Evolutionary conservation across 2,329 filamentous ascomycete genomes (phyloP), one percentile per base, ranked within the genome.

Genomic region (Fusarium annulatum): DNA sequence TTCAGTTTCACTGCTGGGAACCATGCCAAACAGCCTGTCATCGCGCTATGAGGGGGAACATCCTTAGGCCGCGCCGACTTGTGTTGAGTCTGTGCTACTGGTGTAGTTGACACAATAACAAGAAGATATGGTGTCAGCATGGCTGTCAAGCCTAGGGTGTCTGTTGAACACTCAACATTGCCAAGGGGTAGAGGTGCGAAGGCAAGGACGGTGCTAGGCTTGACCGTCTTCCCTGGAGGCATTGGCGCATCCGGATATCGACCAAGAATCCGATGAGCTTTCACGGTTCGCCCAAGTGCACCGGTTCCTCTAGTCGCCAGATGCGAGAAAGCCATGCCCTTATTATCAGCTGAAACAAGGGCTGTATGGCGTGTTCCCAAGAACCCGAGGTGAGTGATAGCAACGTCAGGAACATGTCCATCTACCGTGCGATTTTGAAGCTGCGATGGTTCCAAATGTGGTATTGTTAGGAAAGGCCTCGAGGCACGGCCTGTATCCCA

Each of bases 271-370:
- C 97, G 89, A 5, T 93, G 96, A 1, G 94, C 97, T 83, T 94
- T 97, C 52, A 99, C 93, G 1, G 91, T 92, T 64, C 96, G 90
- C 10, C 93, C 95, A 28, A 99, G 88, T 30, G 95, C 89, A 7
- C 96, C 96, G 42, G 97, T 92, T 4, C 96, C 97, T 77, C 97
- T 89, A 15, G 94, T 97, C 15, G 96, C 97, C 15, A 99, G 88
- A 82, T 99, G 97, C 7, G 96, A 98, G 81, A 99, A 99, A 1
- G 96, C 96, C 97, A 99, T 99, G 26, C 97, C 96, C 55, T 90
- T 90, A 78, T 97, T 94, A 82, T 99, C 95, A 5, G 96, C 96
- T 8, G 96, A 99, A 16, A 98, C 95, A 9, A 99, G 86, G 7
- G 97, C 96, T 19, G 96, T 99, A 78, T 96, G 95, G 67, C 97